Conservation (phyloP, 164 flowering plant genomes). For the Magnolia kwangsiensis region DNA sequence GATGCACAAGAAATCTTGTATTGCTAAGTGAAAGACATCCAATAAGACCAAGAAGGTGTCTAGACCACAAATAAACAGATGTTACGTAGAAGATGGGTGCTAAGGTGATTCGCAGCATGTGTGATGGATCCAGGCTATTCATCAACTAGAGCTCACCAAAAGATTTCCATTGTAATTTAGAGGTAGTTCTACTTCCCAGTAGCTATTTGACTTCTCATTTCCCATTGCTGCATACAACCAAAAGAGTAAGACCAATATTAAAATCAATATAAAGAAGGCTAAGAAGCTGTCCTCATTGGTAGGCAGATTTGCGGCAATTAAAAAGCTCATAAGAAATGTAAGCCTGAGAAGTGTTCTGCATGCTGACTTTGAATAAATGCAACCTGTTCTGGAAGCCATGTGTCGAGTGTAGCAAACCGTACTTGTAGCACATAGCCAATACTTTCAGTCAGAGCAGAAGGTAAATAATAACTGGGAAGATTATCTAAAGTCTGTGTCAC, state of each 20-base stretch:
- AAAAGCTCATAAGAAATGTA: not conserved
- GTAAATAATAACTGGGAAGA: not conserved
- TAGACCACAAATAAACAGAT: not conserved
- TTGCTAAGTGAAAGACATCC: not conserved
- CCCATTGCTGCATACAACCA: constrained; percentile 66
- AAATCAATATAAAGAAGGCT: not conserved
- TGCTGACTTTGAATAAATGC: constrained; percentile 86
- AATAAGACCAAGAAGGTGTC: not conserved
- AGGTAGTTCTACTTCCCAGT: constrained; percentile 96
- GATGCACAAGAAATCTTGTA: not conserved
- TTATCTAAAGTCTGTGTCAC: not conserved
- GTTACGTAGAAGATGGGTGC: too few species aligned
- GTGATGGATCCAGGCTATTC: not conserved
- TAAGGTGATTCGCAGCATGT: not conserved
- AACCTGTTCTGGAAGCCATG: constrained; percentile 98
- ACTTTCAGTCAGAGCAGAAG: not conserved
- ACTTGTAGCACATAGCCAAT: constrained; percentile 43
- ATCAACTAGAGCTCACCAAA: not conserved
- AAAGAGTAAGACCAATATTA: constrained; percentile 4
- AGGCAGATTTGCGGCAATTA: not conserved
- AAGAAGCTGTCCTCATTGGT: not conserved
- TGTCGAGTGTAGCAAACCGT: constrained; percentile 86
- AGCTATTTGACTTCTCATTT: constrained; percentile 73
- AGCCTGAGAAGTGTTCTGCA: not conserved
- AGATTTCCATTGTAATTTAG: constrained; percentile 61